These are phyloP conservation scores for Sporodiniella umbellata DNA, from an alignment of 371 early-diverging fungal genomes.

Conservation along the genomic window DNA sequence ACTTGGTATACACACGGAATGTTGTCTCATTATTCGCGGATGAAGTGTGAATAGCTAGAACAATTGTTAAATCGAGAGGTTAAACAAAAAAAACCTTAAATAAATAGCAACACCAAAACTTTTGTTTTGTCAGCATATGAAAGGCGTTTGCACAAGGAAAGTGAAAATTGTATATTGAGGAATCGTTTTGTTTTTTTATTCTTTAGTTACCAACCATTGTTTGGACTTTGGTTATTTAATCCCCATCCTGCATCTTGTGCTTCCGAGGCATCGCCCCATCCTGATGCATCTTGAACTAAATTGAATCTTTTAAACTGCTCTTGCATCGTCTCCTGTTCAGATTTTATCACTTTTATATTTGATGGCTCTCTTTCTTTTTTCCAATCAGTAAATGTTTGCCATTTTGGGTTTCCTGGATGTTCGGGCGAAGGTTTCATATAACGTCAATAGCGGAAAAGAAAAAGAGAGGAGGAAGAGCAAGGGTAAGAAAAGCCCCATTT, in stretches of 20 bases:
- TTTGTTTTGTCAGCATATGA: too few species aligned
- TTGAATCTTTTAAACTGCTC: slow-evolving; percentile 14
- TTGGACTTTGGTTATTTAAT: not conserved
- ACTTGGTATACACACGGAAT: too few species aligned
- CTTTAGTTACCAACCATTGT: not conserved
- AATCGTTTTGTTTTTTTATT: too few species aligned
- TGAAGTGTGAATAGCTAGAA: too few species aligned
- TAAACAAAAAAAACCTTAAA: too few species aligned
- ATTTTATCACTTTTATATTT: slow-evolving; percentile 2
- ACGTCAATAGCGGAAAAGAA: not conserved
- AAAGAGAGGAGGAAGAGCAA: too few species aligned
- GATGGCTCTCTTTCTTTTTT: slow-evolving; percentile 6
- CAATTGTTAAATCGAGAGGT: too few species aligned
- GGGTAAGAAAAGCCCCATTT: too few species aligned
- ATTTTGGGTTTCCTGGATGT: slow-evolving; percentile 23
- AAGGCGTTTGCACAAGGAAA: too few species aligned
- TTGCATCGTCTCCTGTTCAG: slow-evolving; percentile 5
- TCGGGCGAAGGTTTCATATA: slow-evolving; percentile 8
- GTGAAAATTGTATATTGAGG: too few species aligned
- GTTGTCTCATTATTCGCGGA: too few species aligned
- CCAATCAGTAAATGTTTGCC: slow-evolving; percentile 22
- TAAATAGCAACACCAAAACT: too few species aligned
- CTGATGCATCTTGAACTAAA: slow-evolving; percentile 9
- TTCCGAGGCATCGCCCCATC: slow-evolving; percentile 18
- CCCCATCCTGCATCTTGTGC: slow-evolving; percentile 23